These are phyloP conservation scores for Daldinia eschscholtzii DNA, from an alignment of 2,329 filamentous ascomycete species.

Conservation along the genomic window DNA sequence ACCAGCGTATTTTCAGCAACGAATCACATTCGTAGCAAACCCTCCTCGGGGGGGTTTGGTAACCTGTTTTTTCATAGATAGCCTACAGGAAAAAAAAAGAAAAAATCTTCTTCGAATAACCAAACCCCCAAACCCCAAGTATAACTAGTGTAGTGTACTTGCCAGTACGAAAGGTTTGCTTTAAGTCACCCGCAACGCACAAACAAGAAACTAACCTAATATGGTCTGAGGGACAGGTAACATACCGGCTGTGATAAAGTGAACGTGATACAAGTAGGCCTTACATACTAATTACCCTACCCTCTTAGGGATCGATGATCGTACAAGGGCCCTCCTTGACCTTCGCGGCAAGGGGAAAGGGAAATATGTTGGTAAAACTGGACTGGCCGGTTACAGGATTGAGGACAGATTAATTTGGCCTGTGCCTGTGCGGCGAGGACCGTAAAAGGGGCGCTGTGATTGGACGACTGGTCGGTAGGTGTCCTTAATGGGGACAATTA, in stretches of 20 bases:
- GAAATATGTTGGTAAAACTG: conserved; percentile 16
- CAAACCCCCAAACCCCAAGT: background rate
- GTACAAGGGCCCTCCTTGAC: conserved; percentile 3
- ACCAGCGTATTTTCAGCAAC: conserved; percentile 1
- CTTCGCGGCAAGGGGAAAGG: conserved; percentile 22
- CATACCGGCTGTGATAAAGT: conserved; percentile 13
- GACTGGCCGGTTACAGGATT: conserved; percentile 6
- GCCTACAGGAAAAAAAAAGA: background rate
- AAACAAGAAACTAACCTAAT: conserved; percentile 13
- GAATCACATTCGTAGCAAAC: conserved; percentile 22
- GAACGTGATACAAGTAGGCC: background rate
- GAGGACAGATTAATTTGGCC: conserved; percentile 5
- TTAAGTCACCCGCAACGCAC: conserved; percentile 24
- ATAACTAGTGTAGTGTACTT: background rate
- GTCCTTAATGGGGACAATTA: conserved; percentile 17
- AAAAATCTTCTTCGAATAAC: background rate
- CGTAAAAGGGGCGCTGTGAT: conserved; percentile 11
- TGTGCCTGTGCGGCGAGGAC: conserved; percentile 35
- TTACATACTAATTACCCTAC: background rate
- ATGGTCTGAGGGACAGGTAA: conserved; percentile 8
- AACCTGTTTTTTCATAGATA: conserved; percentile 19
- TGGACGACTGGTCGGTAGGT: conserved; percentile 27
- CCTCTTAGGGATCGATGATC: conserved; percentile 3
- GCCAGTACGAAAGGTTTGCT: conserved; percentile 25
- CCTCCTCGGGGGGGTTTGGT: conserved; percentile 12